Evolutionary conservation across 805 yeast genomes (phyloP).

Genomic region (Metschnikowia kofuensis): DNA sequence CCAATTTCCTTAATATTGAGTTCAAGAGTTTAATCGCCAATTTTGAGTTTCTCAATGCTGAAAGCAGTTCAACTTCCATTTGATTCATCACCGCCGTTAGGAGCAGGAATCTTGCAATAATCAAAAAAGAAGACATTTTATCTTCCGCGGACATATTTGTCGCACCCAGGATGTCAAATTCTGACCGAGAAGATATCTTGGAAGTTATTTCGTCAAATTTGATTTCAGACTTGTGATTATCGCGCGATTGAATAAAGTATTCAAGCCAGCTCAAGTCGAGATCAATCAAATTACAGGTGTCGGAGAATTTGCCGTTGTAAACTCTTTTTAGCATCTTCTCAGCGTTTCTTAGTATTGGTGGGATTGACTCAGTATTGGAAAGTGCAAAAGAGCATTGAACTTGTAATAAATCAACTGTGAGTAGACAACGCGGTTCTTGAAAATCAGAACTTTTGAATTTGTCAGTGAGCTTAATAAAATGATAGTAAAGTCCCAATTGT

Average conservation of each 20-base stretch:
- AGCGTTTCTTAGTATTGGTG: slow-evolving; percentile 16
- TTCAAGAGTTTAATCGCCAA: slow-evolving; percentile 50
- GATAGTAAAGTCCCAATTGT: slow-evolving; percentile 7
- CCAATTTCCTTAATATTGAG: slow-evolving; percentile 48
- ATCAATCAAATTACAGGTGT: neutral
- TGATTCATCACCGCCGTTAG: slow-evolving; percentile 25
- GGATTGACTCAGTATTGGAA: slow-evolving; percentile 7
- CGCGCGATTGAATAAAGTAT: slow-evolving; percentile 19
- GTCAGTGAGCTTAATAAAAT: neutral
- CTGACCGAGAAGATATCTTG: slow-evolving; percentile 26
- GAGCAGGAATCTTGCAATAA: slow-evolving; percentile 36
- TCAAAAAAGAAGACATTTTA: slow-evolving; percentile 26
- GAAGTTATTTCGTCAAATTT: slow-evolving; percentile 23
- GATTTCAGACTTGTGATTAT: slow-evolving; percentile 19
- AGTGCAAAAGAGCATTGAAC: slow-evolving; percentile 6
- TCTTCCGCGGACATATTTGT: slow-evolving; percentile 12
- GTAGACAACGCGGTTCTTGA: neutral
- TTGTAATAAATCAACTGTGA: slow-evolving; percentile 5
- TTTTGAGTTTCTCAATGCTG: slow-evolving; percentile 41
- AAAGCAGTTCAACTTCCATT: slow-evolving; percentile 18
- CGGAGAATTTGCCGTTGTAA: neutral
- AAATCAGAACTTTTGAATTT: neutral
- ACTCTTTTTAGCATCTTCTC: slow-evolving; percentile 10
- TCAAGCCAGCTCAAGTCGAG: slow-evolving; percentile 31
- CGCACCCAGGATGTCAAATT: slow-evolving; percentile 23